Percentiles rank a stretch among this genome's conserved stretches.
Conservation (phyloP, 345 rosid genomes). For the Dipteronia dyeriana region DNA sequence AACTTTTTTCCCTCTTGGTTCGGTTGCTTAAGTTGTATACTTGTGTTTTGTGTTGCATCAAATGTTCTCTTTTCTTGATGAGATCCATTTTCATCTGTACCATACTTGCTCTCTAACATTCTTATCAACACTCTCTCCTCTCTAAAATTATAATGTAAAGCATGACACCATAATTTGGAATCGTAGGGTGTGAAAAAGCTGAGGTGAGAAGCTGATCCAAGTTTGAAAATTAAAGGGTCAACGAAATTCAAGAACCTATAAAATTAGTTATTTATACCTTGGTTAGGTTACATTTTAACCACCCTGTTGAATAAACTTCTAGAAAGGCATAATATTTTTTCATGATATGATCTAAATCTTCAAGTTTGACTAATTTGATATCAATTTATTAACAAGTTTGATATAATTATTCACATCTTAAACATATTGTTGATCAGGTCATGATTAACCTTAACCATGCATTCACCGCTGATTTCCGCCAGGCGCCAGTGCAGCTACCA, state of each 20-base stretch:
- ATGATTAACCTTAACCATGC: background rate
- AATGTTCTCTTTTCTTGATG: no score
- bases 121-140: no score
- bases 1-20: no score
- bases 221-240: background rate
- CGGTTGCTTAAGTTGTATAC: no score
- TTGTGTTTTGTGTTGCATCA: no score
- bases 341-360: background rate
- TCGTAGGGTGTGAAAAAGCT: background rate
- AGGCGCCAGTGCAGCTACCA: no score
- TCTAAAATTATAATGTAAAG: no score
- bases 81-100: no score
- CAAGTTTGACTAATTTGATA: background rate
- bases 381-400: background rate
- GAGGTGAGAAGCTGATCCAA: no score
- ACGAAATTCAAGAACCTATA: background rate
- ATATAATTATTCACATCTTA: background rate
- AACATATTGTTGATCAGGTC: no score
- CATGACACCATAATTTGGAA: background rate
- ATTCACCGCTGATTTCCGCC: background rate
- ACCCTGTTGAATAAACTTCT: background rate
- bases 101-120: no score
- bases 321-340: background rate
- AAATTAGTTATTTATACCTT: background rate
- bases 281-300: background rate